Base-by-base conservation (phyloP, 2,329 filamentous ascomycete species). In the Fusarium chuoi region DNA sequence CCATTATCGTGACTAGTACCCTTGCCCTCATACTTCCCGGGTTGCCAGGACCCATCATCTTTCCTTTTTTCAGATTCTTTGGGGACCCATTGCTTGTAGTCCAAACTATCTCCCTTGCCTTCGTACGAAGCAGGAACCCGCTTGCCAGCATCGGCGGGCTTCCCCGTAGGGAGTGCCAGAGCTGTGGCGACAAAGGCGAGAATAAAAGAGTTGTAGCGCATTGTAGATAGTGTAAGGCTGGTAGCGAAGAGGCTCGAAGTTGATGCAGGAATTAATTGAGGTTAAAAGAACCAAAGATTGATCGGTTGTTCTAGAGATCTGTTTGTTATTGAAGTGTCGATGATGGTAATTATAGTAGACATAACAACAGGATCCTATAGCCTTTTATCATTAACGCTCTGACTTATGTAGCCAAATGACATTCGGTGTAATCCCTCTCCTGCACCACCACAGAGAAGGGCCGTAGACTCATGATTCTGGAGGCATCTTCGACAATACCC, bases 131-230 rank as follows among this genome's bases (percentile, higher is more conserved):
- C 55, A 39, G 63, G 33, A 7, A n/a, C 24, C 56, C 54, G 72
- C 9, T 45, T 52, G 36, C 70, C 64, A 11, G 69, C 62, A 9
- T 75, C 52, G 12, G 33, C 46, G 14, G 70, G 51, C 67, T 76
- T 76, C 17, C 41, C 42, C 9, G 64, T 67, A 36, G 74, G 74
- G 26, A 74, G 57, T 39, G 73, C 73, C 44, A 75, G 30, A 72
- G 64, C 52, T 44, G 68, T 72, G 4, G 48, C 60, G 58, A 74
- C 71, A 70, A 76, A 70, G 60, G 60, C 62, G 55, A 75, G 54
- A 18, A 76, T 7, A 38, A 62, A 62, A 45, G 56, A 65, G 5
- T 58, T 70, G 54, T 57, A 75, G 18, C 57, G 74, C 74, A 76
- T 76, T 18, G 22, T 58, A n/a, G 12, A 14, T 46, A 46, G 13